Evolutionary conservation across 768 basidiomycete genomes (phyloP), one percentile per base, ranked within the genome.

Genomic region (Serendipita sp.): DNA sequence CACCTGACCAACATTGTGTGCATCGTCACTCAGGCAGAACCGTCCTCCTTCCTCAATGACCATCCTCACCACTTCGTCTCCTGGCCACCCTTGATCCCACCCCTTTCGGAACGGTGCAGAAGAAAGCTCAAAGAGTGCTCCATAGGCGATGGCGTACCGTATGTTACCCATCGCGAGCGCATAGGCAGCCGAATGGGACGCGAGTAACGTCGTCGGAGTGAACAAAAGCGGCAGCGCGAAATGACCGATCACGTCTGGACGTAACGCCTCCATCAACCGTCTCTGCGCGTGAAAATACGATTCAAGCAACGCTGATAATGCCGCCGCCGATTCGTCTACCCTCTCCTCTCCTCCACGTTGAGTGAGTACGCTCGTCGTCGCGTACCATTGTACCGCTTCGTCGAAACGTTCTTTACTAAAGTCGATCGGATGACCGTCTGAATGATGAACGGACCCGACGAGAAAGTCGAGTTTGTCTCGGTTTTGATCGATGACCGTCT

Each of bases 401-500:
- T 82, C 75, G 78, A 83, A 95, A 7, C 86, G 92, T 30, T 75
- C 69, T 45, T 78, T 69, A 75, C 96, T 92, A 69, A 98, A 93
- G 75, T 99, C 96, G 74, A 99, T 95, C 5, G 94, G 92, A 45
- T 89, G 81, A 24, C 76, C 79, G 71, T 85, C 81, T 73, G 93
- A 92, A 70, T 97, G 95, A 72, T 99, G 96, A 4, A 99, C 78
- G 38, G 88, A 90, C 32, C 96, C 95, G 63, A 98, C 90, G 71
- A 97, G 71, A 74, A 92, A 97, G 70, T 97, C 86, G 66, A 98
- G 81, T 58, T 77, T 75, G 44, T 75, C 74, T 5, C 73, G 73
- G 65, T 84, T 74, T 30, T 71, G 69, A 41, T 74, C 66, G 38
- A 95, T 77, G 18, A 90, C 76, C 2, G 66, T 66, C 51, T 79